A percentile compares a stretch with the other conserved stretches of the same genome.
Conservation (phyloP, 129 eudicot genomes). For the Solidago caesia region DNA sequence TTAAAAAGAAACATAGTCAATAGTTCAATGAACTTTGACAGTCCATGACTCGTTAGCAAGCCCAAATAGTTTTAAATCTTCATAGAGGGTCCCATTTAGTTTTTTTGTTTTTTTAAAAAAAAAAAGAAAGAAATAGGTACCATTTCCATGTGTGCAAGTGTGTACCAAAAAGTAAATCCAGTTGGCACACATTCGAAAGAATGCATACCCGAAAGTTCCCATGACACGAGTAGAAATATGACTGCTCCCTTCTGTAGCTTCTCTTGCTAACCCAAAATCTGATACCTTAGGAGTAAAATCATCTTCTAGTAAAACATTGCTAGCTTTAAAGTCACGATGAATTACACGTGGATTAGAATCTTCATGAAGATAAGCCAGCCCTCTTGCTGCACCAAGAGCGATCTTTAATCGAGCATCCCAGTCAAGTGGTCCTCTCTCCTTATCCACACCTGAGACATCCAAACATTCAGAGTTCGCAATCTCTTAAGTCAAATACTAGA, state of each 20-base stretch:
- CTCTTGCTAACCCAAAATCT: constrained; percentile 95
- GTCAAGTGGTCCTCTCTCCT: constrained; percentile 61
- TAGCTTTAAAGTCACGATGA: constrained; percentile 94
- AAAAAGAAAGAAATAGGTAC: not conserved
- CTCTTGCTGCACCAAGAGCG: constrained; percentile 97
- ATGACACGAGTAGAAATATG: constrained; percentile 94
- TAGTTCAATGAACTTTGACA: not conserved
- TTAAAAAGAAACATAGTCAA: not conserved
- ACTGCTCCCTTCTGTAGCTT: constrained; percentile 93
- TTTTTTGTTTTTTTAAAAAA: no score
- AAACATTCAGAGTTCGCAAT: constrained; percentile 3
- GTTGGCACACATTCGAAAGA: constrained; percentile 20
- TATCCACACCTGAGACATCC: constrained; percentile 63
- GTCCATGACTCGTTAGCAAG: not conserved
- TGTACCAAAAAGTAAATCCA: not conserved
- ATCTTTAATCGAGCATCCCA: constrained; percentile 95
- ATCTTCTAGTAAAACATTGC: constrained; percentile 84
- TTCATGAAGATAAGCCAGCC: constrained; percentile 97
- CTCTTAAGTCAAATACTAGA: not conserved
- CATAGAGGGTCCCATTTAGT: constrained; percentile 8
- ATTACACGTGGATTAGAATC: constrained; percentile 99
- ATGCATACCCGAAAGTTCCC: constrained; percentile 96
- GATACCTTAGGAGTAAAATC: constrained; percentile 97
- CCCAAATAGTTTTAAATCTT: not conserved
- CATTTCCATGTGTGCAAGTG: not conserved